A percentile compares a stretch with the other conserved stretches of the same genome.
phyloP scores from a whole-genome alignment of 2,329 filamentous ascomycete species.

The Cercospora sp. region DNA sequence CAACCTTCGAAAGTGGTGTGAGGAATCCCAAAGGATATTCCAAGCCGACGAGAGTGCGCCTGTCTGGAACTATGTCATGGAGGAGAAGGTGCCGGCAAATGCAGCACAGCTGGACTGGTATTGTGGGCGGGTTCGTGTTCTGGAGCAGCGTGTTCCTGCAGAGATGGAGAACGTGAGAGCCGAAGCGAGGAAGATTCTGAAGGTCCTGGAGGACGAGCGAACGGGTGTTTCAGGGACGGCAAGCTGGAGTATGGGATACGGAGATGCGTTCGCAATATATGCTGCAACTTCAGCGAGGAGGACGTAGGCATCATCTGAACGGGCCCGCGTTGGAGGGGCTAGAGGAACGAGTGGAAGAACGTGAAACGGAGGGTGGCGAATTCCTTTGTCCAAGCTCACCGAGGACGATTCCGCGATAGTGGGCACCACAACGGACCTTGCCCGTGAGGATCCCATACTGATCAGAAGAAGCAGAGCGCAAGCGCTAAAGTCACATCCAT shows the following conservation, averaged over 20 bases:
- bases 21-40: not conserved
- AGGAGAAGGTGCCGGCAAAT: not conserved
- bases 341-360: not conserved
- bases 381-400: not conserved
- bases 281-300: not conserved
- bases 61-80: slow-evolving; percentile 6
- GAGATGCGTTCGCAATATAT: slow-evolving; percentile 10
- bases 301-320: not conserved
- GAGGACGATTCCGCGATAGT: not conserved
- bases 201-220: slow-evolving; percentile 6
- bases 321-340: not conserved
- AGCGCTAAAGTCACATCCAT: too few relatives aligned
- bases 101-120: slow-evolving; percentile 16
- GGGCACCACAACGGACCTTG: too few relatives aligned
- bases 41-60: not conserved
- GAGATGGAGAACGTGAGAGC: not conserved
- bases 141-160: not conserved
- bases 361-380: not conserved
- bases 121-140: slow-evolving; percentile 7
- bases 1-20: slow-evolving; percentile 11
- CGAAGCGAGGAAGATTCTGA: slow-evolving; percentile 10
- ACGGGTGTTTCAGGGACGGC: not conserved
- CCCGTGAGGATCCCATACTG: too few relatives aligned
- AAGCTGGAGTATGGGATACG: slow-evolving; percentile 13
- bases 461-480: too few relatives aligned